These are phyloP conservation scores for Hortiboletus rubellus DNA, from an alignment of 1,284 basidiomycete species.

Conservation along the genomic window DNA sequence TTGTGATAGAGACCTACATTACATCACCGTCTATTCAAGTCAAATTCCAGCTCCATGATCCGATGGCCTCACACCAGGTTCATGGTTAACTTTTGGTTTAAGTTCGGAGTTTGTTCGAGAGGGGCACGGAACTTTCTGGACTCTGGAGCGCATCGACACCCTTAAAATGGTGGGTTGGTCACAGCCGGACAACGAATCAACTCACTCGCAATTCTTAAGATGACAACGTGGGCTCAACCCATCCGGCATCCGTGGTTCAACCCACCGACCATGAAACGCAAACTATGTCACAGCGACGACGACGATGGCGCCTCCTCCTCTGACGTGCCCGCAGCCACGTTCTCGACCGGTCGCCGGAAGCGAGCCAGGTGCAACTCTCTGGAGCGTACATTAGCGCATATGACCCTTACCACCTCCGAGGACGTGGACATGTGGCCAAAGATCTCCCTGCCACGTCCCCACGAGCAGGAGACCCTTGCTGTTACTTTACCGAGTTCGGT, in stretches of 20 bases:
- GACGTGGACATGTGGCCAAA: constrained; percentile 18
- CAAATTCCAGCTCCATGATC: constrained; percentile 2
- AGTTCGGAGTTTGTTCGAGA: no score
- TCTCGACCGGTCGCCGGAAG: constrained; percentile 39
- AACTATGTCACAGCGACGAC: constrained; percentile 31
- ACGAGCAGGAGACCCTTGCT: constrained; percentile 13
- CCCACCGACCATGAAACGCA: constrained; percentile 50
- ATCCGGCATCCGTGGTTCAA: constrained; percentile 59
- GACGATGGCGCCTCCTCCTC: constrained; percentile 14
- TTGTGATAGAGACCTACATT: constrained; percentile 8
- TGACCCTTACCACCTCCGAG: constrained; percentile 39
- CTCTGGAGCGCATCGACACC: no score
- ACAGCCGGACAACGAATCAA: no score
- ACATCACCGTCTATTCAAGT: constrained; percentile 15
- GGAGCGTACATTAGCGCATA: constrained; percentile 57
- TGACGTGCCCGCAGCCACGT: constrained; percentile 11
- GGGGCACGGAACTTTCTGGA: no score
- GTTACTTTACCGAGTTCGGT: constrained; percentile 42
- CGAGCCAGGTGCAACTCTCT: constrained; percentile 50
- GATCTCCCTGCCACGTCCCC: not conserved
- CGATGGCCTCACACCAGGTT: no score
- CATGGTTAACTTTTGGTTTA: no score
- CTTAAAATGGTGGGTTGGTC: constrained; percentile 3
- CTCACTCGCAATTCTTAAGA: constrained; percentile 1
- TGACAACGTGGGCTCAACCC: constrained; percentile 37